Percentiles rank a stretch among this genome's conserved stretches.
Conservation (phyloP, 192 early-diverging fungal species). For the Mortierella antarctica region DNA sequence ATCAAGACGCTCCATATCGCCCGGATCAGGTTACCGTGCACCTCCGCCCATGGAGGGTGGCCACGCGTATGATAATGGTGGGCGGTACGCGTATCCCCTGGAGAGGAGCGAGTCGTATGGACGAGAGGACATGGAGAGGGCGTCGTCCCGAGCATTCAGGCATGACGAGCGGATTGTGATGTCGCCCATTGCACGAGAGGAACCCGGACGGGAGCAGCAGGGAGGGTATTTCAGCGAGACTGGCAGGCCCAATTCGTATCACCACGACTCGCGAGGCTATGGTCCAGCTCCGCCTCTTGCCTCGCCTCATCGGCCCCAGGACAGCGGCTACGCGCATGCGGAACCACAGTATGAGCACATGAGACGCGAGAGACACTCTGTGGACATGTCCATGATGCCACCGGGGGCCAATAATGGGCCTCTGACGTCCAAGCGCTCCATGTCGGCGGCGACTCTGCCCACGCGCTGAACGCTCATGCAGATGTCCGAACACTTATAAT, state of each 20-base stretch:
- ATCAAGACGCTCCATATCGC: constrained; percentile 27
- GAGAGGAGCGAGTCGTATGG: constrained; percentile 9
- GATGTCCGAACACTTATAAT: no score
- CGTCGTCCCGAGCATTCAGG: constrained; percentile 2
- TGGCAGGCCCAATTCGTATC: constrained; percentile 17
- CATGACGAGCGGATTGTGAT: constrained; percentile 19
- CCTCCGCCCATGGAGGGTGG: background rate
- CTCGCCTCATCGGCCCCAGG: constrained; percentile 2
- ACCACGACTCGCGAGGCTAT: background rate
- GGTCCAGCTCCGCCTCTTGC: background rate
- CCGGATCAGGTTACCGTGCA: background rate
- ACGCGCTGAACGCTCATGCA: background rate
- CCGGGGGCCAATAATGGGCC: background rate
- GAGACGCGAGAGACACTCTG: constrained; percentile 16
- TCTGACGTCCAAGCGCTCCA: constrained; percentile 7
- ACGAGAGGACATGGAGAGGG: constrained; percentile 4
- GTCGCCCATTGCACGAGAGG: constrained; percentile 22
- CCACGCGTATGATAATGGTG: constrained; percentile 5
- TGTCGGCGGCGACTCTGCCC: background rate
- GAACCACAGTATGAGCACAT: background rate
- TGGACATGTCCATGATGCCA: constrained; percentile 18
- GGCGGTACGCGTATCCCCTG: constrained; percentile 13
- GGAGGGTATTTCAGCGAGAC: constrained; percentile 22
- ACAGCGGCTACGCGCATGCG: background rate
- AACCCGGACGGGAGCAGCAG: background rate